Conservation (phyloP, 139 green algal species). For the Chlorella sp. region DNA sequence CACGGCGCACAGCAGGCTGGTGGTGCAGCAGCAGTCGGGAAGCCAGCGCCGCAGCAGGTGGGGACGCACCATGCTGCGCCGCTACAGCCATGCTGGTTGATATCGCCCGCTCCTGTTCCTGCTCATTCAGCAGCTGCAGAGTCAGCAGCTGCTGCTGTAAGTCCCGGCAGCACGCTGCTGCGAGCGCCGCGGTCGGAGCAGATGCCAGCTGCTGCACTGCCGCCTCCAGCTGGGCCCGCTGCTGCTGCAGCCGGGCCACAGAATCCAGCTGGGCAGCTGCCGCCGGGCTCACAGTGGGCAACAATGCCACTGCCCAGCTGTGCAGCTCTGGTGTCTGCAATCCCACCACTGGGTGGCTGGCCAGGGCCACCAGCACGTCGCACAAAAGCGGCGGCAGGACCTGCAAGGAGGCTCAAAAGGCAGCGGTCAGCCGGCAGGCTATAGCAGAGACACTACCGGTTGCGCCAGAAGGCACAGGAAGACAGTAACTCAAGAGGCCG, state of each 20-base stretch:
- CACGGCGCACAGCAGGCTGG: not conserved
- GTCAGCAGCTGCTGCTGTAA: not conserved
- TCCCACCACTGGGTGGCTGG: not conserved
- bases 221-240: not conserved
- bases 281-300: not conserved
- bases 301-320: not conserved
- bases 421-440: too few relatives aligned
- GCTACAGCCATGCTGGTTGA: not conserved
- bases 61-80: too few relatives aligned
- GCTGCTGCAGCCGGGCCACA: not conserved
- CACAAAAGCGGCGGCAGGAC: not conserved
- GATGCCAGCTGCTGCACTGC: not conserved
- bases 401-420: not conserved
- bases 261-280: not conserved
- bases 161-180: not conserved
- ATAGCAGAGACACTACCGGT: too few relatives aligned
- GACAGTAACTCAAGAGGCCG: too few relatives aligned
- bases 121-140: not conserved
- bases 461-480: too few relatives aligned
- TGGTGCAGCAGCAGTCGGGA: not conserved
- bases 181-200: not conserved
- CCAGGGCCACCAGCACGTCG: not conserved
- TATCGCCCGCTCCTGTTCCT: not conserved
- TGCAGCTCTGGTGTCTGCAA: not conserved
- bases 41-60: not conserved